Conservation (phyloP, 2,329 filamentous ascomycete species). For the Claviceps sorghi region DNA sequence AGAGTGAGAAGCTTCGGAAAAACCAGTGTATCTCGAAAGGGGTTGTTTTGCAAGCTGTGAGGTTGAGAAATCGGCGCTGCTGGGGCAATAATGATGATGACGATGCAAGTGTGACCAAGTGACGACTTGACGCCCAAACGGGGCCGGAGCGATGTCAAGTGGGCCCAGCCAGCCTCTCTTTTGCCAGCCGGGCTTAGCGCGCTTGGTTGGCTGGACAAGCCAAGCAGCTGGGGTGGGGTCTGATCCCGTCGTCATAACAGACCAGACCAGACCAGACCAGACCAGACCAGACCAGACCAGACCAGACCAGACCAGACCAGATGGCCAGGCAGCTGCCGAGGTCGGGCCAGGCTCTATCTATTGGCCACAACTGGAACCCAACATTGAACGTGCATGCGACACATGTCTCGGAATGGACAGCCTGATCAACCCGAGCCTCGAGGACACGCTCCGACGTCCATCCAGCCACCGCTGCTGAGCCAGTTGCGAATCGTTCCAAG, state of each 20-base stretch:
- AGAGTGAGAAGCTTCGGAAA: not conserved
- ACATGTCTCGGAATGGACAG: not conserved
- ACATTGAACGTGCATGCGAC: not conserved
- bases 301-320: not conserved
- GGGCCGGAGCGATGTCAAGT: not conserved
- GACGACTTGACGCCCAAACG: not conserved
- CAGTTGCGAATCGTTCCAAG: too few relatives aligned
- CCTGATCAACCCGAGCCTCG: too few relatives aligned
- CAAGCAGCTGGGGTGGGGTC: not conserved
- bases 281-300: not conserved
- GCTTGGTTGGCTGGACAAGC: not conserved
- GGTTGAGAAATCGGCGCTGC: slow-evolving; percentile 1
- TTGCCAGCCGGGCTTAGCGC: not conserved
- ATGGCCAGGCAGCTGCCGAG: not conserved
- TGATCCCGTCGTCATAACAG: not conserved
- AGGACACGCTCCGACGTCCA: too few relatives aligned
- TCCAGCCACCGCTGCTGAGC: too few relatives aligned
- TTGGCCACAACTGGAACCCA: too few relatives aligned
- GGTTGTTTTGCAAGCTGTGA: not conserved
- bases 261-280: too few relatives aligned
- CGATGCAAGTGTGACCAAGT: not conserved
- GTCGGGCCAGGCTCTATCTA: not conserved
- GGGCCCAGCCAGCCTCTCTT: not conserved
- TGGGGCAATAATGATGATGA: not conserved
- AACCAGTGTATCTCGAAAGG: not conserved